Evolutionary conservation across 371 early-diverging fungal species (phyloP).

Genomic region (Lichtheimia ramosa): DNA sequence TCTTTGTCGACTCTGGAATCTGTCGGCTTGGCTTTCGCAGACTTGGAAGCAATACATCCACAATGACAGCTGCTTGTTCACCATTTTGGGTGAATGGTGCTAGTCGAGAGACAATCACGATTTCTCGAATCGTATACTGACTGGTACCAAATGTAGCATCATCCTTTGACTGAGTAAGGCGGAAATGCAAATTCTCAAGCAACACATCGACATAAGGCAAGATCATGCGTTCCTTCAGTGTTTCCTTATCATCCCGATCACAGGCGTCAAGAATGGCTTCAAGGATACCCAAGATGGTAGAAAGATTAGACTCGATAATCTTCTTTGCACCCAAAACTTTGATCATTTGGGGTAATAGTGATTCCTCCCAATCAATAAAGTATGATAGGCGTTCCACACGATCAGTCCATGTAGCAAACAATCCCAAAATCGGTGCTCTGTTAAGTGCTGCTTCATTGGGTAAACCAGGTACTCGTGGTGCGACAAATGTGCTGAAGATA

Average conservation of each 20-base stretch:
- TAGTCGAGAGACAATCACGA: conserved; percentile 77
- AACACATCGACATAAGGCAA: conserved; percentile 64
- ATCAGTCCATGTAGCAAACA: conserved; percentile 80
- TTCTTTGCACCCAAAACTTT: conserved; percentile 75
- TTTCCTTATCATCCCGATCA: conserved; percentile 48
- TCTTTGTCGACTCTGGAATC: conserved; percentile 83
- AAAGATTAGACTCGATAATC: conserved; percentile 68
- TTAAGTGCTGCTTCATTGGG: conserved; percentile 84
- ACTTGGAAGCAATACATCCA: conserved; percentile 83
- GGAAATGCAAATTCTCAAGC: conserved; percentile 62
- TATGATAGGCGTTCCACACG: conserved; percentile 61
- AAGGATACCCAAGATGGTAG: conserved; percentile 71
- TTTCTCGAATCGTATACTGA: conserved; percentile 68
- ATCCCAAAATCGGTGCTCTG: conserved; percentile 73
- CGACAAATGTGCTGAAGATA: conserved; percentile 72
- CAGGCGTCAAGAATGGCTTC: conserved; percentile 69
- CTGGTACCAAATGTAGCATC: conserved; percentile 55
- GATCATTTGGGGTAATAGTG: conserved; percentile 70
- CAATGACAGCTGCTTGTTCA: conserved; percentile 64
- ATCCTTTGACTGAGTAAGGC: conserved; percentile 53
- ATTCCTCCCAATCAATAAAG: conserved; percentile 62
- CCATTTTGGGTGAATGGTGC: conserved; percentile 73
- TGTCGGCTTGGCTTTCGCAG: conserved; percentile 67
- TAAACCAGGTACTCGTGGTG: conserved; percentile 70
- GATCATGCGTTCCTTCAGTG: conserved; percentile 55